phyloP scores from a whole-genome alignment of 805 yeast species.

The Dipodascopsis tothii region DNA sequence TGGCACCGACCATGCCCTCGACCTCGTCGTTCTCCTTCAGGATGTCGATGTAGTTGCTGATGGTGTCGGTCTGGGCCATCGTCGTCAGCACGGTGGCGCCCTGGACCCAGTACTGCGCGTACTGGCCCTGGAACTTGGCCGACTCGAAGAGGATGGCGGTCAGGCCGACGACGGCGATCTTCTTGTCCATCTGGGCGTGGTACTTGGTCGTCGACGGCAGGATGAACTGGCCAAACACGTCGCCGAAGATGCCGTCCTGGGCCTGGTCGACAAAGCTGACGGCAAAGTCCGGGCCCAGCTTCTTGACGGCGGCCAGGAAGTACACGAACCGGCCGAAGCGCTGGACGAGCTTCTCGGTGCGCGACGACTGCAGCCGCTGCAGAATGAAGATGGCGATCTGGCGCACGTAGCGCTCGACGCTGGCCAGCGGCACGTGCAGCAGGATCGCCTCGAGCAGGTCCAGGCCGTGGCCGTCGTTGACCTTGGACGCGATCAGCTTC shows the following conservation, averaged over 20 bases:
- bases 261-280: conserved; percentile 63
- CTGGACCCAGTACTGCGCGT: conserved; percentile 35
- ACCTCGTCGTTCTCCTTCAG: conserved; percentile 1
- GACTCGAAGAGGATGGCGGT: conserved; percentile 38
- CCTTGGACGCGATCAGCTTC: conserved; percentile 76
- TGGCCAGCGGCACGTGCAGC: conserved; percentile 44
- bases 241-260: conserved; percentile 42
- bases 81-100: conserved; percentile 11
- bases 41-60: not conserved
- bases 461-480: conserved; percentile 74
- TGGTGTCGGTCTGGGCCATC: conserved; percentile 7
- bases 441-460: conserved; percentile 72
- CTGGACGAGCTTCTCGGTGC: conserved; percentile 74
- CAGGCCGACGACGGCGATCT: conserved; percentile 44
- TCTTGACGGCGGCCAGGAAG: conserved; percentile 40
- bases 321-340: conserved; percentile 60
- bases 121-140: conserved; percentile 36
- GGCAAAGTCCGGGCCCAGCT: conserved; percentile 46
- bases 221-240: conserved; percentile 30
- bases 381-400: conserved; percentile 71
- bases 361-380: conserved; percentile 69
- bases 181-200: conserved; percentile 39
- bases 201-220: conserved; percentile 33
- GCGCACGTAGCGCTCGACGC: conserved; percentile 49
- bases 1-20: conserved; percentile 12